Evolutionary conservation across 768 basidiomycete species (phyloP), one percentile per base, ranked within the genome.

Genomic region (Dacryopinax spathularia): DNA sequence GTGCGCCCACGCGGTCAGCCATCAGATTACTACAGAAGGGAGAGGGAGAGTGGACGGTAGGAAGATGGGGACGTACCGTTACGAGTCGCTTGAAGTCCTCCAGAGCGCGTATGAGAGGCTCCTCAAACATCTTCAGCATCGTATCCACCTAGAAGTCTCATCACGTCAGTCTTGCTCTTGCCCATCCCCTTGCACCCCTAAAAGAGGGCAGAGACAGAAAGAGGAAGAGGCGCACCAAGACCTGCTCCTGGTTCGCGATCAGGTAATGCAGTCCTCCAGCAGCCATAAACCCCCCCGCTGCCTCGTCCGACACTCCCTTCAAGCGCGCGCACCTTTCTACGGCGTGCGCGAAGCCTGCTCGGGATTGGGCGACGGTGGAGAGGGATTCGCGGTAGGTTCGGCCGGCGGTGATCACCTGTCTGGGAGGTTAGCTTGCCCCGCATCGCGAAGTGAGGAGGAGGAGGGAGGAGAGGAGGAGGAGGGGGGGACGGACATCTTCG

Each of bases 231-330:
- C 85, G 65, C 66, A 91, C 91, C 72, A 97, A 77, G 64, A 97
- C 84, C 73, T 92, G 90, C 82, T 89, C 92, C 68, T 94, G 90
- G 72, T 94, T 95, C 60, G 87, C 85, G 68, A 95, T 86, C 67
- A 97, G 81, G 73, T 94, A 89, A 73, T 95, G 91, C 43, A 97
- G 76, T 3, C 94, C 93, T 20, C 88, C 85, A 29, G 89, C 85
- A 31, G 89, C 91, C 70, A 91, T 89, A 44, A 95, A 76, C 65
- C 89, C 81, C 25, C 88, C 87, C 12, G 88, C 88, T 27, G 88
- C 77, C 71, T 91, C 89, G 70, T 90, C 89, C 33, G 81, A 79
- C 22, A 88, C 87, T 4, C 89, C 88, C 68, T 89, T 90, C 68
- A 91, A 73, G 27, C 88, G 82, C 62, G 91, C 84, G 66, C 91